Conservation (phyloP, 2,329 filamentous ascomycete genomes). For the Dactylellina drechsleri region DNA sequence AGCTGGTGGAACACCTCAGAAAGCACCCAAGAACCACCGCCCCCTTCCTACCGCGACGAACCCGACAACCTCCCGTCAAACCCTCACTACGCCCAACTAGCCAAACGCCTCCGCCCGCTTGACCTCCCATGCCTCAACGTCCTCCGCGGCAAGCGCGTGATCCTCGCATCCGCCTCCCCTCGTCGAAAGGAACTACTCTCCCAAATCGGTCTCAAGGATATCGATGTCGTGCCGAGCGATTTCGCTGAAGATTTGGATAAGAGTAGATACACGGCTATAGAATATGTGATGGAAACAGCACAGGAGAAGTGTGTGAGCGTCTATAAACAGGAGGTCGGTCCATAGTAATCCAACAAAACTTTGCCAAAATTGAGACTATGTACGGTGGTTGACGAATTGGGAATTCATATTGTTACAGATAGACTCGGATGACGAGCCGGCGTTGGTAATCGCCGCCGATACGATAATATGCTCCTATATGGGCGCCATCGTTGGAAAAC, state of each 20-base stretch:
- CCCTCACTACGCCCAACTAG: slow-evolving; percentile 29
- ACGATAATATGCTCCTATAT: slow-evolving; percentile 83
- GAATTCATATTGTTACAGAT: slow-evolving; percentile 34
- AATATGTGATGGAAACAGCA: slow-evolving; percentile 91
- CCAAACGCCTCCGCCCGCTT: slow-evolving; percentile 66
- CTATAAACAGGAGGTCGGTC: slow-evolving; percentile 68
- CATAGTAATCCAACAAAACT: background rate
- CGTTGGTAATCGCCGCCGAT: slow-evolving; percentile 87
- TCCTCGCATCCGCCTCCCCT: slow-evolving; percentile 90
- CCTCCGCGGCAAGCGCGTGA: slow-evolving; percentile 80
- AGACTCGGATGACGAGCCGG: slow-evolving; percentile 72
- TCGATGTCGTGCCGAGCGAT: slow-evolving; percentile 85
- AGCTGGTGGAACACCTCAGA: slow-evolving; percentile 32
- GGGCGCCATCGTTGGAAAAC: slow-evolving; percentile 90
- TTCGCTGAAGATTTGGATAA: slow-evolving; percentile 89
- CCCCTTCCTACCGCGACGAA: slow-evolving; percentile 46
- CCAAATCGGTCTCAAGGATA: slow-evolving; percentile 79
- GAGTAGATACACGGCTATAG: slow-evolving; percentile 75
- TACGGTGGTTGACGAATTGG: background rate
- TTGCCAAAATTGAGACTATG: background rate
- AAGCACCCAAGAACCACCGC: slow-evolving; percentile 26
- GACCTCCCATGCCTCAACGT: slow-evolving; percentile 80
- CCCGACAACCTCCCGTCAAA: slow-evolving; percentile 15
- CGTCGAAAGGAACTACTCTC: slow-evolving; percentile 80
- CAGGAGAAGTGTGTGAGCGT: slow-evolving; percentile 83